Evolutionary conservation across 1,284 basidiomycete genomes (phyloP), one percentile per base, ranked within the genome.

Genomic region (Cryptococcus sp.): DNA sequence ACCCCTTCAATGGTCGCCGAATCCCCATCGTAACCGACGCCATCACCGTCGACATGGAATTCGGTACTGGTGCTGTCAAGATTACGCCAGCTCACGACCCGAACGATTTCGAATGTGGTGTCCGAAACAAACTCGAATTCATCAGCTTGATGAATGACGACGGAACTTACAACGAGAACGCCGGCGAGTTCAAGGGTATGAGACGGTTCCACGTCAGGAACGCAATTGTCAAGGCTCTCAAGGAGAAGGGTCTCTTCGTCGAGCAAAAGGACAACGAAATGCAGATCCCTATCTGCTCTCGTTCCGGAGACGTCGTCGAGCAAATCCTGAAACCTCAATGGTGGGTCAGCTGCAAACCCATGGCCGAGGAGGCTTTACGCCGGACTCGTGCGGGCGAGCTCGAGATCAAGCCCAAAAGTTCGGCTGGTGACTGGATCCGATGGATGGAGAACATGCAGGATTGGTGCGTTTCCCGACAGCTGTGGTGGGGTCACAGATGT

Each of bases 21-120:
- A 84, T 99, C 56, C 93, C 93, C 22, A 96, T 99, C 76, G 82
- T 99, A 58, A 84, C 87, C 45, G 96, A 99, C 74, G 81, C 83
- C 43, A 88, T 91, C 69, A 83, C 83, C 55, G 95, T 97, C 64
- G 95, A 99, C 78, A 97, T 93, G 88, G 85, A 85, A 42, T 98
- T 99, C 68, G 96, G 96, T 55, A 99, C 96, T 25, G 96, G 96
- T 79, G 96, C 95, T 5, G 95, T 99, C 60, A 99, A 99, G 82
- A 99, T 99, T 75, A 99, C 96, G 0, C 96, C 96, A n/a, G 96
- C 95, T 0, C 96, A 99, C 76, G 96, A 99, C 77, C 89, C 88
- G 40, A 96, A 96, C 75, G 95, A 99, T 84, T 99, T 96, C 78
- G 93, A 95, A 69, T 93, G 95, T 67, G 96, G 93, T 35, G 76